These are phyloP conservation scores for Heteromeles arbutifolia DNA, from an alignment of 306 rosid genomes.

Conservation along the genomic window DNA sequence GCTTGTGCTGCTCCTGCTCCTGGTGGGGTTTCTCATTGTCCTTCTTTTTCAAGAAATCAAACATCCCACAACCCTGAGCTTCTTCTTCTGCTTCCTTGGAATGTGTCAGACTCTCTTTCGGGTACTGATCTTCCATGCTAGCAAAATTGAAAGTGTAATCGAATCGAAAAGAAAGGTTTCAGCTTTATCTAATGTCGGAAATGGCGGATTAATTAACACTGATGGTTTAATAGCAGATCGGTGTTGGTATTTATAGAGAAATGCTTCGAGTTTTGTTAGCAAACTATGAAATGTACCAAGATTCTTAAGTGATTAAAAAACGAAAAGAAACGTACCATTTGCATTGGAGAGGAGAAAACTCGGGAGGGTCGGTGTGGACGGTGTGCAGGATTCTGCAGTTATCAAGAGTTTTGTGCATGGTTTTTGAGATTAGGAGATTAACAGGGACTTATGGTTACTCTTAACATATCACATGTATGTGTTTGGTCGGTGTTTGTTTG, in stretches of 20 bases:
- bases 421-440: background rate
- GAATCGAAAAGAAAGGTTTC: background rate
- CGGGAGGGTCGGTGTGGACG: conserved; percentile 19
- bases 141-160: background rate
- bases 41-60: conserved; percentile 24
- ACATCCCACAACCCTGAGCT: conserved; percentile 12
- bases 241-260: conserved; percentile 10
- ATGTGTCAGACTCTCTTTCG: conserved; percentile 2
- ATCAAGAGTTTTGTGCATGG: conserved; percentile 1
- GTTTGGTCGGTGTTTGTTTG: conserved; percentile 1
- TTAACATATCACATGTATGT: background rate
- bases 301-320: background rate
- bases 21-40: conserved; percentile 34
- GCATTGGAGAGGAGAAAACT: background rate
- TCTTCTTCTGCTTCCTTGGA: conserved; percentile 12
- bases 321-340: background rate
- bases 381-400: conserved; percentile 6
- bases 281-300: background rate
- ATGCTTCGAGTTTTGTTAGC: background rate
- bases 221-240: background rate
- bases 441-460: background rate
- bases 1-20: background rate
- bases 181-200: background rate
- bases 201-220: background rate
- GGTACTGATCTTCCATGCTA: conserved; percentile 24